These are phyloP conservation scores for Curvularia eragrostidis DNA, from an alignment of 2,329 filamentous ascomycete genomes.

Conservation along the genomic window DNA sequence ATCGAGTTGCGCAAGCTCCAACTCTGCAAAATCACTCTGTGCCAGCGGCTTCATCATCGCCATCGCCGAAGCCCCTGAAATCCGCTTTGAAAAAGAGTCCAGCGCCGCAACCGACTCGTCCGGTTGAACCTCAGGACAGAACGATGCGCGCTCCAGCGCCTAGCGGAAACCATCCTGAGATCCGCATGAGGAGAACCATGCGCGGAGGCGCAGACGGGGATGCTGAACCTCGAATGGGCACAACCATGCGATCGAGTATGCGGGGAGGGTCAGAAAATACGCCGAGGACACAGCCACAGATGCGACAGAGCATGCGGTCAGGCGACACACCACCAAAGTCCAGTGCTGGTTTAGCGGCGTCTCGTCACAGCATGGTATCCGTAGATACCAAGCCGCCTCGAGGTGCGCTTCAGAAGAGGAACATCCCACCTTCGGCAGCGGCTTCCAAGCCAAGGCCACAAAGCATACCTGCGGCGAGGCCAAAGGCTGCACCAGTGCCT, in stretches of 20 bases:
- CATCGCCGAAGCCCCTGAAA: slow-evolving; percentile 45
- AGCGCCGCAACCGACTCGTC: slow-evolving; percentile 21
- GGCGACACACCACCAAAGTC: slow-evolving; percentile 37
- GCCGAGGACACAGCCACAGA: slow-evolving; percentile 29
- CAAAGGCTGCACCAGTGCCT: slow-evolving; percentile 29
- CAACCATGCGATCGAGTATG: slow-evolving; percentile 50
- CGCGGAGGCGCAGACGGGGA: slow-evolving; percentile 18
- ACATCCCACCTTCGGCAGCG: slow-evolving; percentile 40
- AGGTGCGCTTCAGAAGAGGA: slow-evolving; percentile 50
- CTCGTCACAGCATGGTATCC: slow-evolving; percentile 41
- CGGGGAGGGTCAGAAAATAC: slow-evolving; percentile 27
- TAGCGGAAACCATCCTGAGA: slow-evolving; percentile 18
- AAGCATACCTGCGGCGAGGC: slow-evolving; percentile 29
- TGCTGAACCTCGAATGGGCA: slow-evolving; percentile 22
- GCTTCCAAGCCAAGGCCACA: slow-evolving; percentile 36
- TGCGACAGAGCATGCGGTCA: slow-evolving; percentile 59
- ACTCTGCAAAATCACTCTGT: slow-evolving; percentile 13
- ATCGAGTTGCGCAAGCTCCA: slow-evolving; percentile 22
- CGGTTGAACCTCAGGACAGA: slow-evolving; percentile 20
- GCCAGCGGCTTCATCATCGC: slow-evolving; percentile 14
- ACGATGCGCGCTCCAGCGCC: slow-evolving; percentile 15
- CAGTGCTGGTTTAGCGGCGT: slow-evolving; percentile 42
- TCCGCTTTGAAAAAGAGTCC: slow-evolving; percentile 52
- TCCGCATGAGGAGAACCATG: slow-evolving; percentile 50
- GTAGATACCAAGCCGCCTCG: slow-evolving; percentile 36